These are phyloP conservation scores for Scheffersomyces illinoinensis DNA, from an alignment of 1,139 yeast species.

Conservation along the genomic window DNA sequence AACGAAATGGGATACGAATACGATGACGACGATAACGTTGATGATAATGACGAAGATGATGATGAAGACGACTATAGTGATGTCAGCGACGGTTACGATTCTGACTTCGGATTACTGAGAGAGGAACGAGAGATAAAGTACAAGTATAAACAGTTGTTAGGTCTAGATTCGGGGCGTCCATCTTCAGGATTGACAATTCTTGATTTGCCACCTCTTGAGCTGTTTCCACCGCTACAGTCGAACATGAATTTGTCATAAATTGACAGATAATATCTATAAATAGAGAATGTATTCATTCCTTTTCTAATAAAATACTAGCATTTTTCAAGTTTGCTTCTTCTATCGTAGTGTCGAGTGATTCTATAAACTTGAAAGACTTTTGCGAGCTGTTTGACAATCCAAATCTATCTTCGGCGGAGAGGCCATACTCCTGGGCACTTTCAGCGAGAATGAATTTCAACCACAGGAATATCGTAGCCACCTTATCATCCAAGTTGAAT, in stretches of 20 bases:
- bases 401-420: conserved; percentile 39
- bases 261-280: not conserved
- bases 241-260: not conserved
- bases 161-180: conserved; percentile 8
- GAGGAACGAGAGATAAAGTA: conserved; percentile 8
- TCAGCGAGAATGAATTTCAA: conserved; percentile 56
- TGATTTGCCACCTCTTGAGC: conserved; percentile 28
- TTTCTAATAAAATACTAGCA: conserved; percentile 76
- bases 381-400: conserved; percentile 61
- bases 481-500: conserved; percentile 49
- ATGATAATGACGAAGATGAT: conserved; percentile 1
- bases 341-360: conserved; percentile 59
- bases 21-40: conserved; percentile 4
- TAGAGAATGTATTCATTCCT: conserved; percentile 10
- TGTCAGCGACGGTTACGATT: conserved; percentile 3
- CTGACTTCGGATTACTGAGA: conserved; percentile 1
- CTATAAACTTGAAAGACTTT: conserved; percentile 65
- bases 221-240: conserved; percentile 15
- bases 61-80: conserved; percentile 3
- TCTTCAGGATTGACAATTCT: conserved; percentile 8
- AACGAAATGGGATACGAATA: conserved; percentile 4
- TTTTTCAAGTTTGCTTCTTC: conserved; percentile 77
- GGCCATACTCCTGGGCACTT: conserved; percentile 53
- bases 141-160: conserved; percentile 12
- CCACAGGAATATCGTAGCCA: conserved; percentile 39